Evolutionary conservation across 805 yeast species (phyloP), one percentile per base, ranked within the genome.

Genomic region (Sungouiella blattae): DNA sequence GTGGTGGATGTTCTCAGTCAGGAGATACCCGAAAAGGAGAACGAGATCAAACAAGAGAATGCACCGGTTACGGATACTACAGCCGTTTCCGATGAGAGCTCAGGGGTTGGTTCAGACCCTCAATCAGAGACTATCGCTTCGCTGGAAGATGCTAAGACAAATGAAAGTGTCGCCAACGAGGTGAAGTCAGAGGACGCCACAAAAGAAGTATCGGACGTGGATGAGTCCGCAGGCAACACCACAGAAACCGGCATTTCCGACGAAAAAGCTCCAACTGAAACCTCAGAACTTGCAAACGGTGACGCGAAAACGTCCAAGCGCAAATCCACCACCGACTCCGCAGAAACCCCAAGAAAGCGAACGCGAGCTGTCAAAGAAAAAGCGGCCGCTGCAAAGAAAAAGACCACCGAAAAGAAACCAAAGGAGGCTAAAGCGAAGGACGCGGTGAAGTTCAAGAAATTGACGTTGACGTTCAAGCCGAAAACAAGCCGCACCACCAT

Each of bases 401-500:
- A 27, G 13, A 27, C 13, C 6, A 28, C 18, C 16, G 23, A 28
- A 5, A 16, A 18, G 24, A 44, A 27, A 37, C 50, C 18, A 20
- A 36, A 39, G 34, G 23, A 34, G 12, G 32, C 48, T 6, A 35
- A 18, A 11, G 17, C 34, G 20, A 36, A 35, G 23, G 33, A 23
- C 4, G 11, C 23, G 14, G 9, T 22, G 13, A 33, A 32, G 16
- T 26, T 22, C 13, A 32, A 31, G 14, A 39, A 35, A 23, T 21
- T 30, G 13, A 24, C 33, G 20, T 18, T 30, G n/a, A 26, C 17
- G 32, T 28, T 35, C 36, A 18, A 40, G 18, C 39, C 18, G 11
- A 33, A 16, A 9, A 20, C 39, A 7, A 32, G 43, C 12, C 30
- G 54, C 26, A 67, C 72, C n/a, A 62, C 66, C 6, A 53, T 67